These are phyloP conservation scores for Ogataea philodendri DNA, from an alignment of 805 yeast genomes.

Conservation along the genomic window DNA sequence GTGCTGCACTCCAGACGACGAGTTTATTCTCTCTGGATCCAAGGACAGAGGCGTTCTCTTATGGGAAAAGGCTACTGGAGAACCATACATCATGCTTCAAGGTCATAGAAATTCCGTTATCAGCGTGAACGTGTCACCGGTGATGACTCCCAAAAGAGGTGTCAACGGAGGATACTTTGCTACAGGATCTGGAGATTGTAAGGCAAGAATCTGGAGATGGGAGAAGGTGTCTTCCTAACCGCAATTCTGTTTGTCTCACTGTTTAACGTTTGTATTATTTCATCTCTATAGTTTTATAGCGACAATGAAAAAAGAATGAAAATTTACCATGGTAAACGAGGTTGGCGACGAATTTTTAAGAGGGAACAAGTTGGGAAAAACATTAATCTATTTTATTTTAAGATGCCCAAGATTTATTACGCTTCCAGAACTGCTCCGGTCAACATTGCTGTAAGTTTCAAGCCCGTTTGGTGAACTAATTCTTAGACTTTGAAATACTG, in stretches of 20 bases:
- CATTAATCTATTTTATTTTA: neutral
- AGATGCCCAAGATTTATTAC: slow-evolving; percentile 42
- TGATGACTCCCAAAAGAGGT: slow-evolving; percentile 47
- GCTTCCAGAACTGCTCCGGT: slow-evolving; percentile 96
- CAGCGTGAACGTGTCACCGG: slow-evolving; percentile 87
- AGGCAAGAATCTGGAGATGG: slow-evolving; percentile 96
- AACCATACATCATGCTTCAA: slow-evolving; percentile 91
- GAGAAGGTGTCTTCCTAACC: slow-evolving; percentile 36
- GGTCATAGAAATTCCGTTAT: slow-evolving; percentile 96
- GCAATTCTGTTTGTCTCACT: slow-evolving; percentile 2
- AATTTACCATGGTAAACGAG: slow-evolving; percentile 4
- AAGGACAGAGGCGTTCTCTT: slow-evolving; percentile 96
- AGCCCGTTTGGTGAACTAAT: neutral
- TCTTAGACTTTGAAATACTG: slow-evolving; percentile 86
- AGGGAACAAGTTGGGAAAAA: slow-evolving; percentile 3
- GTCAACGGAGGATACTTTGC: slow-evolving; percentile 85
- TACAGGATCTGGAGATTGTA: slow-evolving; percentile 96
- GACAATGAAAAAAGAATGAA: slow-evolving; percentile 2
- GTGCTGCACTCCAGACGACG: slow-evolving; percentile 89
- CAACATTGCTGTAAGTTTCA: slow-evolving; percentile 75
- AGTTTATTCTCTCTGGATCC: slow-evolving; percentile 89
- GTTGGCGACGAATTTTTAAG: slow-evolving; percentile 8
- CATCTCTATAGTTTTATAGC: slow-evolving; percentile 8
- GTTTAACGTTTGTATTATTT: slow-evolving; percentile 19
- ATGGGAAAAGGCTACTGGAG: slow-evolving; percentile 93